phyloP scores from a whole-genome alignment of 495 filamentous ascomycete genomes.

The Endocarpon pusillum region DNA sequence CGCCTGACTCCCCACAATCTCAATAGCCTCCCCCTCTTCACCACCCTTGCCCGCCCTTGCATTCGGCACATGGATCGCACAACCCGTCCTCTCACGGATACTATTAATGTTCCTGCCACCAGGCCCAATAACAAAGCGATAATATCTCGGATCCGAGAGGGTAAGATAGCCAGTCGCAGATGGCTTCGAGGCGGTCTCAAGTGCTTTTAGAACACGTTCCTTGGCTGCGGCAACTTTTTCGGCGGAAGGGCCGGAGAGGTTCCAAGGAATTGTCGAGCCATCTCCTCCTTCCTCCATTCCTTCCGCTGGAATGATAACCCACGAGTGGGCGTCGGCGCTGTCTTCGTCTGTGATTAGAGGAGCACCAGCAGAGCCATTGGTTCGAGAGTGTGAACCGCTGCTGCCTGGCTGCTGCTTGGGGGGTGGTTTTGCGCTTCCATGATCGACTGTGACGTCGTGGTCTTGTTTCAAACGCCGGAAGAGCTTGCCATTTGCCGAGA shows the following conservation, averaged over 20 bases:
- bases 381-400: constrained; percentile 16
- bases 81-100: constrained; percentile 82
- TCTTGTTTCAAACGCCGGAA: constrained; percentile 76
- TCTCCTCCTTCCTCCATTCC: constrained; percentile 41
- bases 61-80: constrained; percentile 82
- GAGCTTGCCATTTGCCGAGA: constrained; percentile 81
- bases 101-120: constrained; percentile 79
- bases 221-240: constrained; percentile 67
- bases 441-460: constrained; percentile 74
- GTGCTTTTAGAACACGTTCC: constrained; percentile 46
- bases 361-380: constrained; percentile 37
- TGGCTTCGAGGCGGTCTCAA: constrained; percentile 55
- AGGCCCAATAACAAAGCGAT: constrained; percentile 78
- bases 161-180: constrained; percentile 69
- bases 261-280: constrained; percentile 92
- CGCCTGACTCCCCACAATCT: constrained; percentile 61
- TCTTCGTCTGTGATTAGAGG: constrained; percentile 82
- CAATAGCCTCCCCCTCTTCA: constrained; percentile 64
- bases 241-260: constrained; percentile 50
- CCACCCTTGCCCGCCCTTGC: too few species aligned
- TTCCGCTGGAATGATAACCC: constrained; percentile 43
- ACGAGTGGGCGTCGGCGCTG: constrained; percentile 49
- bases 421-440: constrained; percentile 61
- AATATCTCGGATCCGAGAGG: constrained; percentile 74
- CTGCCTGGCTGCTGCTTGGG: constrained; percentile 35